Evolutionary conservation across 202 grass and related monocot genomes (phyloP).

Genomic region (Alloteropsis angusta): DNA sequence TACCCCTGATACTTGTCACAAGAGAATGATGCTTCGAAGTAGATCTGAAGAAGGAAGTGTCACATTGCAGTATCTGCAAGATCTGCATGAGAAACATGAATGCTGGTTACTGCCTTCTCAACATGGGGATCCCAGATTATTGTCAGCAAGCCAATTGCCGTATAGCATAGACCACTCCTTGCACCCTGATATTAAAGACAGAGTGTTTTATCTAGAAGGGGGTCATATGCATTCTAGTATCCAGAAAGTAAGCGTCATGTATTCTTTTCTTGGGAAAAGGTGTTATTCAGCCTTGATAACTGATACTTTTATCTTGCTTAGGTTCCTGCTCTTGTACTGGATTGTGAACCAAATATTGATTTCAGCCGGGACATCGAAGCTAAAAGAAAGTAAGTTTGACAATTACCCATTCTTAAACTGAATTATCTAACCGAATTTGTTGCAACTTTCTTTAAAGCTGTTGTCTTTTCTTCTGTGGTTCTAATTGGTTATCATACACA

Average conservation of each 20-base stretch:
- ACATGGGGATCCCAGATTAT: background rate
- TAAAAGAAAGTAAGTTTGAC: conserved; percentile 33
- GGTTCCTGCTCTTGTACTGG: conserved; percentile 47
- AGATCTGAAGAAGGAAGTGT: conserved; percentile 44
- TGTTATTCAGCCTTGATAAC: background rate
- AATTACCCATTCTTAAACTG: background rate
- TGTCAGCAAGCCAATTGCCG: conserved; percentile 36
- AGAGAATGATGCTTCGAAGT: conserved; percentile 46
- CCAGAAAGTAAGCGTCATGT: conserved; percentile 29
- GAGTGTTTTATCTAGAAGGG: conserved; percentile 43
- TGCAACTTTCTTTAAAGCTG: background rate
- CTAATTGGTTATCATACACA: background rate
- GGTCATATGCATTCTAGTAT: conserved; percentile 38
- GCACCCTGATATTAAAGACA: conserved; percentile 43
- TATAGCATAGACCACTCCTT: conserved; percentile 14
- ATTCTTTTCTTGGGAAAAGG: background rate
- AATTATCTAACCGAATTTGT: background rate
- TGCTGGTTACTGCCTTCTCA: conserved; percentile 41
- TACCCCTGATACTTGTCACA: conserved; percentile 52
- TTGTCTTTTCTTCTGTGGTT: conserved; percentile 9
- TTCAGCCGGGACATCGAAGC: conserved; percentile 36
- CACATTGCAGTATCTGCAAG: conserved; percentile 28
- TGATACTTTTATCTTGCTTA: background rate
- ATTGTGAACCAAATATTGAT: conserved; percentile 44
- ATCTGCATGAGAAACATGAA: conserved; percentile 54